Evolutionary conservation across 75 land plant species (phyloP).

Genomic region (Pinus albicaulis): DNA sequence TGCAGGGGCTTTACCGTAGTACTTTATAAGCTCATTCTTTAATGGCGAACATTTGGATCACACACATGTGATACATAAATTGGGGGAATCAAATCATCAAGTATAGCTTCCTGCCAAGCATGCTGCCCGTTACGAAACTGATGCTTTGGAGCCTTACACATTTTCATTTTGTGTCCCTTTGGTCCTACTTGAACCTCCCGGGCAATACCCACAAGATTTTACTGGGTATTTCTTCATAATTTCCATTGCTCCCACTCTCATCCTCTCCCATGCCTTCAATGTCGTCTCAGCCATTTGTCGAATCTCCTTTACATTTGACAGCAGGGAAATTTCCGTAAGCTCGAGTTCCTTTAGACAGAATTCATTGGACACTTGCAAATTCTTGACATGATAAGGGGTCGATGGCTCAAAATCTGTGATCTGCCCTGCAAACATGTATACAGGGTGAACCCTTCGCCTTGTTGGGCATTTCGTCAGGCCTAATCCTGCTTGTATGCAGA

Average conservation of each 20-base stretch:
- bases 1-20: slow-evolving; percentile 69
- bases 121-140: slow-evolving; percentile 47
- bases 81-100: slow-evolving; percentile 52
- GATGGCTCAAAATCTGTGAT: too few species aligned
- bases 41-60: slow-evolving; percentile 26
- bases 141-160: slow-evolving; percentile 46
- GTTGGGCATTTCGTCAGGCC: too few species aligned
- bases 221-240: slow-evolving; percentile 54
- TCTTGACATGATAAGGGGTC: too few species aligned
- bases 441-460: too few species aligned
- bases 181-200: slow-evolving; percentile 58
- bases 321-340: too few species aligned
- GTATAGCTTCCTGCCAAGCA: slow-evolving; percentile 57
- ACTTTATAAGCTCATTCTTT: slow-evolving; percentile 40
- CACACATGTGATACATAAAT: slow-evolving; percentile 62
- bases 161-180: slow-evolving; percentile 52
- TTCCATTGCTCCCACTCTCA: slow-evolving; percentile 7
- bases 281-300: too few species aligned
- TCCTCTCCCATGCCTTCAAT: too few species aligned
- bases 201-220: slow-evolving; percentile 57
- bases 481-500: too few species aligned
- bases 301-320: too few species aligned
- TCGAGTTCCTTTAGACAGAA: too few species aligned
- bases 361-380: too few species aligned
- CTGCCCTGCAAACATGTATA: too few species aligned